These are phyloP conservation scores for Aquilaria malaccensis DNA, from an alignment of 345 rosid species.

Conservation along the genomic window DNA sequence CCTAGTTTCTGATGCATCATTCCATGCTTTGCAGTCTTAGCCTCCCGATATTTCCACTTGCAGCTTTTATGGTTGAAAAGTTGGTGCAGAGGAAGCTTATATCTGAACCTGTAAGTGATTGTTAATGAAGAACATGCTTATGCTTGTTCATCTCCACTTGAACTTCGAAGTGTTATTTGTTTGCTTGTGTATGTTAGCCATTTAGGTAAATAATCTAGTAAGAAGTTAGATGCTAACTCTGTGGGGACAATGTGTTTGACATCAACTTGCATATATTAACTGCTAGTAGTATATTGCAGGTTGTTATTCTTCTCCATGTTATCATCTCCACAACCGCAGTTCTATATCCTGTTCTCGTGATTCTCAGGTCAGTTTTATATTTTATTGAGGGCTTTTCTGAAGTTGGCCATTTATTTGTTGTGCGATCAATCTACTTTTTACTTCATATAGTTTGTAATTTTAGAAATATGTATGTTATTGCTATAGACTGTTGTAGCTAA, in stretches of 20 bases:
- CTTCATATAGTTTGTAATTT: too few species aligned
- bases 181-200: background rate
- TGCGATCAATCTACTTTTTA: too few species aligned
- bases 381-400: background rate
- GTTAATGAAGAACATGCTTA: too few species aligned
- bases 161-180: background rate
- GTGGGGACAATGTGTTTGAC: background rate
- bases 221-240: conserved; percentile 14
- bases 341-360: conserved; percentile 76
- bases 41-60: conserved; percentile 65
- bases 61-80: conserved; percentile 76
- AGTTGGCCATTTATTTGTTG: too few species aligned
- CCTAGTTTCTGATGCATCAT: background rate
- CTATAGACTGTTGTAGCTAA: too few species aligned
- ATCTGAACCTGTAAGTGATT: conserved; percentile 50
- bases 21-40: conserved; percentile 49
- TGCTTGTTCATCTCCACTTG: background rate
- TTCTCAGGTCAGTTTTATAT: conserved; percentile 54
- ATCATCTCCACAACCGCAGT: conserved; percentile 59
- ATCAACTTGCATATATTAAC: conserved; percentile 5
- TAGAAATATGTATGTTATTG: too few species aligned
- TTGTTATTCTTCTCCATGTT: conserved; percentile 51
- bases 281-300: conserved; percentile 35
- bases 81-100: conserved; percentile 42
- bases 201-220: background rate